Conservation (phyloP, 2,329 filamentous ascomycete genomes). For the Aspergillus brasiliensis region DNA sequence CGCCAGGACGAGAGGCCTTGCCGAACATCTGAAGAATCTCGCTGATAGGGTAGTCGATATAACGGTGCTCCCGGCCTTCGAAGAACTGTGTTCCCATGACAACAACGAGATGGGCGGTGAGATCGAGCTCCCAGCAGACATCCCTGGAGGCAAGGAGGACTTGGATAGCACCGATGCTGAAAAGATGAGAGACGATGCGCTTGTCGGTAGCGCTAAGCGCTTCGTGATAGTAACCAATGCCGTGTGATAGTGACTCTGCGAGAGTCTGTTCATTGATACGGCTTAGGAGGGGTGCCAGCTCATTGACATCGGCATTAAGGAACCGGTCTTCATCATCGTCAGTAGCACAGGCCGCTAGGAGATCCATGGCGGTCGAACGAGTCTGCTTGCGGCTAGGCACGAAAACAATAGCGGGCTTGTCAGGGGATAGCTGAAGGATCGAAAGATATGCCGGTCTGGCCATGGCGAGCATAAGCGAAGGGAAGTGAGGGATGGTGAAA, state of each 20-base stretch:
- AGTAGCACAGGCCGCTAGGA: constrained; percentile 82
- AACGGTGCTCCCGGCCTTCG: constrained; percentile 93
- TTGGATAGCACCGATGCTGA: constrained; percentile 84
- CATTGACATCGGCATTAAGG: constrained; percentile 78
- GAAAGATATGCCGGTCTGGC: constrained; percentile 89
- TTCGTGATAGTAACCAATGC: constrained; percentile 96
- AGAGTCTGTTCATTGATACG: constrained; percentile 84
- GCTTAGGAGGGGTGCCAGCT: constrained; percentile 78
- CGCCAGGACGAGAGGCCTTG: constrained; percentile 76
- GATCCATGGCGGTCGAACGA: constrained; percentile 79
- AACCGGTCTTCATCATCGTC: constrained; percentile 95
- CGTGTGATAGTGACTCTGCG: constrained; percentile 86
- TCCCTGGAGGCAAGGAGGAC: constrained; percentile 81
- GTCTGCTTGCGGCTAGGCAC: constrained; percentile 93
- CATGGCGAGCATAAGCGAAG: constrained; percentile 98
- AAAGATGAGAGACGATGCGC: constrained; percentile 90
- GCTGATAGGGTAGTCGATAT: constrained; percentile 92
- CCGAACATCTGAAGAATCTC: constrained; percentile 98
- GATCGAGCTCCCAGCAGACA: constrained; percentile 93
- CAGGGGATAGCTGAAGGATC: constrained; percentile 81
- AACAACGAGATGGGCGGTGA: constrained; percentile 84
- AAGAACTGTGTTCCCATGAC: constrained; percentile 99
- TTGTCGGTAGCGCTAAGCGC: constrained; percentile 86
- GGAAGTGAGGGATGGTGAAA: constrained; percentile 94
- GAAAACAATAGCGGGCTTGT: constrained; percentile 89